Conservation (phyloP, 1,284 basidiomycete genomes). For the Moesziomyces sp. region DNA sequence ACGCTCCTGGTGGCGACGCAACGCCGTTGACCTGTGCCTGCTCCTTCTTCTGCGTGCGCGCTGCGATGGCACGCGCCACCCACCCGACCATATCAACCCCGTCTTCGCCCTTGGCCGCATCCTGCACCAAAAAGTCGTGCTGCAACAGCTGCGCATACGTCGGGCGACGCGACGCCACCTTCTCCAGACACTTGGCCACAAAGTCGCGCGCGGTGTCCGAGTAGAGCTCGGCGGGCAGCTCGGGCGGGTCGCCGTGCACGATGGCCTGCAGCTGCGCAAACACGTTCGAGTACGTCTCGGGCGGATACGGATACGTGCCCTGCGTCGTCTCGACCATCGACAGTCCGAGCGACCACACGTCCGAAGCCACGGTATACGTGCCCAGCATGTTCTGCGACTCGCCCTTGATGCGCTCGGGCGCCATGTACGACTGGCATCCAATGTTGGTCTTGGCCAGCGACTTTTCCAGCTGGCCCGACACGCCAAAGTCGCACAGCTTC, state of each 20-base stretch:
- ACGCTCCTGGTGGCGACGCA: background rate
- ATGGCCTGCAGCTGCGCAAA: slow-evolving; percentile 96
- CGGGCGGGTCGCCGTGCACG: slow-evolving; percentile 90
- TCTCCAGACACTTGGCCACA: slow-evolving; percentile 64
- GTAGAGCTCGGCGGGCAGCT: slow-evolving; percentile 73
- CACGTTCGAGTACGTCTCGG: slow-evolving; percentile 97
- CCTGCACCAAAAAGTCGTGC: slow-evolving; percentile 77
- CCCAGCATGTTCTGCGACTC: slow-evolving; percentile 86
- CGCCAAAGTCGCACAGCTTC: slow-evolving; percentile 97
- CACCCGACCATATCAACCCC: slow-evolving; percentile 68
- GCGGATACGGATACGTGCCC: slow-evolving; percentile 95
- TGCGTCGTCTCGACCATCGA: slow-evolving; percentile 92
- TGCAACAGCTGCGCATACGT: slow-evolving; percentile 85
- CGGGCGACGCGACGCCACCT: slow-evolving; percentile 75
- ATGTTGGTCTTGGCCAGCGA: slow-evolving; percentile 98
- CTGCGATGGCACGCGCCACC: slow-evolving; percentile 54
- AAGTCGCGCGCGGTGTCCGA: slow-evolving; percentile 65
- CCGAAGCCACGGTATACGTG: slow-evolving; percentile 95
- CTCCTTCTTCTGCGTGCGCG: slow-evolving; percentile 25
- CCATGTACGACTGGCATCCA: slow-evolving; percentile 99
- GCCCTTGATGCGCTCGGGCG: slow-evolving; percentile 94
- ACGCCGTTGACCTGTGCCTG: slow-evolving; percentile 17
- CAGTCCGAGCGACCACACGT: slow-evolving; percentile 97
- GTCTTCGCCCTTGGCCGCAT: slow-evolving; percentile 50
- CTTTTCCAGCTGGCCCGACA: slow-evolving; percentile 96